Evolutionary conservation across 208 protist species (phyloP).

Genomic region (Vickermania ingenoplastis): DNA sequence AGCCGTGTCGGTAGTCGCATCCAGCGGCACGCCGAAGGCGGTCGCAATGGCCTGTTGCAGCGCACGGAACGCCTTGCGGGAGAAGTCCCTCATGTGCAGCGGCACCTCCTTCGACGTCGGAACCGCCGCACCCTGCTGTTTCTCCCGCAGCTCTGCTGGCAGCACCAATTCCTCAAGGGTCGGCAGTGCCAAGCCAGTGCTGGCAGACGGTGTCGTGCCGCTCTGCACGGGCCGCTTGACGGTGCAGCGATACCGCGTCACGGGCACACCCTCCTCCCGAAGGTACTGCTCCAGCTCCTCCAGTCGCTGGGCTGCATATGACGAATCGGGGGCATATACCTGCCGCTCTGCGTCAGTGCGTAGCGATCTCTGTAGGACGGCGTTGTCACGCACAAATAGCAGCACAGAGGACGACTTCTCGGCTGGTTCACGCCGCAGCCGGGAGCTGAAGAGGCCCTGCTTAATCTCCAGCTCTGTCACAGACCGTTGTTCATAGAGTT

Average conservation of each 20-base stretch:
- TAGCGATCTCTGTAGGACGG: slow-evolving; percentile 26
- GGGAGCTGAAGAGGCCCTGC: slow-evolving; percentile 68
- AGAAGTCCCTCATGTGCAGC: slow-evolving; percentile 70
- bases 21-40: slow-evolving; percentile 20
- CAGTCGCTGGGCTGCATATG: slow-evolving; percentile 22
- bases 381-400: slow-evolving; percentile 70
- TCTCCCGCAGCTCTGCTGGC: not conserved
- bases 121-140: not conserved
- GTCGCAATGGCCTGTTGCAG: slow-evolving; percentile 35
- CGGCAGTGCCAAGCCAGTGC: not conserved
- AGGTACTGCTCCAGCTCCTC: slow-evolving; percentile 28
- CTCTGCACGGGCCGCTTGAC: not conserved
- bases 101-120: slow-evolving; percentile 44
- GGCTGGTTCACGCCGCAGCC: slow-evolving; percentile 16
- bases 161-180: not conserved
- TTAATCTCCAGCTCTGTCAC: slow-evolving; percentile 94
- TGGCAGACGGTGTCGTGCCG: not conserved
- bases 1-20: not conserved
- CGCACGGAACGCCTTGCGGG: slow-evolving; percentile 35
- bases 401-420: slow-evolving; percentile 18
- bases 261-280: slow-evolving; percentile 8
- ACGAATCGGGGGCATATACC: slow-evolving; percentile 53
- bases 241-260: slow-evolving; percentile 33
- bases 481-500: slow-evolving; percentile 38
- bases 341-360: slow-evolving; percentile 15